Evolutionary conservation across 257 asterid genomes (phyloP).

Genomic region (Solanum megistacrolobum): DNA sequence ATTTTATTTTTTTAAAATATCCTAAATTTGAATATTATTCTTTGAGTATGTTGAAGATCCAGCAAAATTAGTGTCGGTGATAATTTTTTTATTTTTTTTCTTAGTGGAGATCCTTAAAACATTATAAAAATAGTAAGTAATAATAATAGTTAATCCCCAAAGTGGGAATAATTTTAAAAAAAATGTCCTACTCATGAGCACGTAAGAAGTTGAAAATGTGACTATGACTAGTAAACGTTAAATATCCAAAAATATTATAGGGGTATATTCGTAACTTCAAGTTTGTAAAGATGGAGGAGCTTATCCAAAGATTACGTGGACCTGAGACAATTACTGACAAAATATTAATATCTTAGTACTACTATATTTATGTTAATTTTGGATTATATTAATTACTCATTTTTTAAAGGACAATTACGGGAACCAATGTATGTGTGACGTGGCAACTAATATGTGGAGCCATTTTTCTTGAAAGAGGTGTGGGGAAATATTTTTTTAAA

Average conservation of each 20-base stretch:
- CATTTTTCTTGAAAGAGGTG: not conserved
- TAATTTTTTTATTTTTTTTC: not conserved
- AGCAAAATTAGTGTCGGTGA: not conserved
- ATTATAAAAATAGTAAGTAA: not conserved
- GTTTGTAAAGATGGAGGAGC: not conserved
- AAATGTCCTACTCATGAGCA: not conserved
- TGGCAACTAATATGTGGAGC: not conserved
- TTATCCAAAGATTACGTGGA: constrained; percentile 2
- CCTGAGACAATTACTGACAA: not conserved
- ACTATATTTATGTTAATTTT: not conserved
- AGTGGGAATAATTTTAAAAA: not conserved
- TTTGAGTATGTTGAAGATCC: not conserved
- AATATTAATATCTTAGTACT: not conserved
- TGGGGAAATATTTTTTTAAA: too few relatives aligned
- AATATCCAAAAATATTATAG: not conserved
- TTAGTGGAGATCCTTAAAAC: not conserved
- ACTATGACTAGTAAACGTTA: not conserved
- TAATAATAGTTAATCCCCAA: too few relatives aligned
- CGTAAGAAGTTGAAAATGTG: not conserved
- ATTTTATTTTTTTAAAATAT: too few relatives aligned
- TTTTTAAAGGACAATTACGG: not conserved
- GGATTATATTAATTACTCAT: not conserved
- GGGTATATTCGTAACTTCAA: not conserved
- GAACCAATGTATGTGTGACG: not conserved
- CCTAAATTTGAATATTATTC: not conserved